phyloP scores from a whole-genome alignment of 257 asterid genomes.

The Solanum tacnaense region DNA sequence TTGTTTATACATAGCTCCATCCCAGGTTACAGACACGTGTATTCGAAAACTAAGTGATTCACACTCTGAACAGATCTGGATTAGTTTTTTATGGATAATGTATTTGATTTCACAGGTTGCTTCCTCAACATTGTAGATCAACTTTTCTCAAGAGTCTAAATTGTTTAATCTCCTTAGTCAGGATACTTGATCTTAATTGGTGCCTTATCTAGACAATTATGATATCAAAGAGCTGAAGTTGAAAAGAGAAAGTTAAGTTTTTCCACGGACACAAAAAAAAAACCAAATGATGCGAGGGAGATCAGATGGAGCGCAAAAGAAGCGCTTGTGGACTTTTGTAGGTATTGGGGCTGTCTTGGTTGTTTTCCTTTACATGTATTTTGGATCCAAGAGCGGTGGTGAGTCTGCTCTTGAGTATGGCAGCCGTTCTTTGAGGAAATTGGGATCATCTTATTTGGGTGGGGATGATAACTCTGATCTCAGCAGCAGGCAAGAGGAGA shows the following conservation, averaged over 20 bases:
- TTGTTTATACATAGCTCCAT: not conserved
- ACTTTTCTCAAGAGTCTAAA: not conserved
- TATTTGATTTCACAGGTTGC: not conserved
- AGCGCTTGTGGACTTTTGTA: conserved; percentile 47
- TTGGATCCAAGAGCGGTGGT: conserved; percentile 61
- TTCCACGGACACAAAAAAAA: conserved; percentile 4
- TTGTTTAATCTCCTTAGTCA: not conserved
- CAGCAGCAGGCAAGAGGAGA: conserved; percentile 31
- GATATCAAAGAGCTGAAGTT: conserved; percentile 12
- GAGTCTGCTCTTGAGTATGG: conserved; percentile 85
- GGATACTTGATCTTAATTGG: not conserved
- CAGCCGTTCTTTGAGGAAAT: conserved; percentile 73
- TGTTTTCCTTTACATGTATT: conserved; percentile 48
- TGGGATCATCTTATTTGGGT: conserved; percentile 79
- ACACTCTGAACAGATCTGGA: not conserved
- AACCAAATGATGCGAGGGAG: conserved; percentile 56
- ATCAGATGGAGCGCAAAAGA: conserved; percentile 61
- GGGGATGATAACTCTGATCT: conserved; percentile 74
- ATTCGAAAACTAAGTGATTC: not conserved
- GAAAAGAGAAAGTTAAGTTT: conserved; percentile 13
- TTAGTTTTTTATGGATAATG: not conserved
- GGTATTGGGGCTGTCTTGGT: conserved; percentile 39
- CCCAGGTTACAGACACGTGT: not conserved
- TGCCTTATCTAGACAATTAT: conserved; percentile 6
- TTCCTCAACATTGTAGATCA: not conserved